A percentile compares a stretch with the other conserved stretches of the same genome.
Conservation (phyloP, 768 basidiomycete species). For the Mycena galopus region DNA sequence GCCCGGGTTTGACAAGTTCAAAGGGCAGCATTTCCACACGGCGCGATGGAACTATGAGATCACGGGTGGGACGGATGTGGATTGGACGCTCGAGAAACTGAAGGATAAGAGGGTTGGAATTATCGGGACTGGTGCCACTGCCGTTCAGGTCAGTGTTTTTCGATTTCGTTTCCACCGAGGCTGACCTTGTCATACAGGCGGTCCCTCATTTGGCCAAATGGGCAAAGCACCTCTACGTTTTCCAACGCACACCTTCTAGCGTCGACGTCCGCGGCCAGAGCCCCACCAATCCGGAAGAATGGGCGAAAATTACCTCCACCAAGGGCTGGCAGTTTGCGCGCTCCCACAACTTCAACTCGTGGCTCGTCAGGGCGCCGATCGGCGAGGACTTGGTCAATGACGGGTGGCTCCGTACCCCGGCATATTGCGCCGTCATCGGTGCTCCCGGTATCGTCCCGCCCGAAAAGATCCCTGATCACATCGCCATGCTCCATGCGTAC, state of each 20-base stretch:
- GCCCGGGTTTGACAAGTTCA: slow-evolving; percentile 17
- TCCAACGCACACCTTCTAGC: too few species aligned
- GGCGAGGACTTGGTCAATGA: slow-evolving; percentile 23
- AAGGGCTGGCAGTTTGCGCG: slow-evolving; percentile 34
- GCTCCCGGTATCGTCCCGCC: slow-evolving; percentile 13
- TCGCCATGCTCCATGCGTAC: slow-evolving; percentile 12
- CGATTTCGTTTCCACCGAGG: too few species aligned
- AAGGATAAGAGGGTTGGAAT: slow-evolving; percentile 32
- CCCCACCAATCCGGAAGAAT: too few species aligned
- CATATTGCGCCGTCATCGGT: slow-evolving; percentile 21
- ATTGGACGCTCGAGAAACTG: slow-evolving; percentile 17
- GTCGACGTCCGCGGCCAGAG: too few species aligned
- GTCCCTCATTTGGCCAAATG: too few species aligned
- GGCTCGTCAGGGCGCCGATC: not conserved
- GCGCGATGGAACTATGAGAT: too few species aligned
- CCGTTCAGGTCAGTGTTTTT: too few species aligned
- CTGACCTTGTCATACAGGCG: too few species aligned
- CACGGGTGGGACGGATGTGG: slow-evolving; percentile 10
- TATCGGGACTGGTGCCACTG: slow-evolving; percentile 37
- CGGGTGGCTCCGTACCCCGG: not conserved
- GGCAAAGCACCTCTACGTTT: too few species aligned
- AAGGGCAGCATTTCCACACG: slow-evolving; percentile 29
- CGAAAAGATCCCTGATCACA: slow-evolving; percentile 12
- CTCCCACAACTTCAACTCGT: slow-evolving; percentile 23
- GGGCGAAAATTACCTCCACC: too few species aligned